Conservation (phyloP, 768 basidiomycete species). For the Grammothele lineata region DNA sequence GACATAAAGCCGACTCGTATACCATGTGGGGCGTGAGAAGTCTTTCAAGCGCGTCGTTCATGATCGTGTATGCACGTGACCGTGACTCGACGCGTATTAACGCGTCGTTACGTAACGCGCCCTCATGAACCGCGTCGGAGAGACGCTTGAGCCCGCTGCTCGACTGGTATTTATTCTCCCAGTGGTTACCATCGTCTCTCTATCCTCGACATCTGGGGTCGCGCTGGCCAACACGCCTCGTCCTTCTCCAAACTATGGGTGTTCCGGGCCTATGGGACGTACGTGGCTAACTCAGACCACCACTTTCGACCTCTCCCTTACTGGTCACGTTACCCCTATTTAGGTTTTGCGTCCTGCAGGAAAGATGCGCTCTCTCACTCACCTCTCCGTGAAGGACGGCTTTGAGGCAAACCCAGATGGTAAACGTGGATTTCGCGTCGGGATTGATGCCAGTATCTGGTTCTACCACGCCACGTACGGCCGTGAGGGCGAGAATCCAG, state of each 20-base stretch:
- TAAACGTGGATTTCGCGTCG: conserved; percentile 72
- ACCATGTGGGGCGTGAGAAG: too few relatives aligned
- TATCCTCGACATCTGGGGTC: too few relatives aligned
- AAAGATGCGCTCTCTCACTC: conserved; percentile 67
- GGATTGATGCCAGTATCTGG: conserved; percentile 84
- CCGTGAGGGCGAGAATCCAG: conserved; percentile 81
- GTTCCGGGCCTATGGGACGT: conserved; percentile 26
- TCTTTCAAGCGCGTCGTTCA: too few relatives aligned
- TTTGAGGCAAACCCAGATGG: conserved; percentile 63
- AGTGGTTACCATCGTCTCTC: too few relatives aligned
- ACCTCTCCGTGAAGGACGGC: conserved; percentile 71
- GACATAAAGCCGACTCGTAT: conserved; percentile 30
- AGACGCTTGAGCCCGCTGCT: too few relatives aligned
- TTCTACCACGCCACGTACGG: conserved; percentile 77
- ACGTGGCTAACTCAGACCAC: background rate
- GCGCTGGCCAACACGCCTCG: too few relatives aligned
- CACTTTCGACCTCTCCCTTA: background rate
- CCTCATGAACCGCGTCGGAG: too few relatives aligned
- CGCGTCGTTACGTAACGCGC: too few relatives aligned
- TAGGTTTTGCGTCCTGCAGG: conserved; percentile 71
- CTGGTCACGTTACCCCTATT: background rate
- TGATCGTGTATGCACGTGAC: too few relatives aligned
- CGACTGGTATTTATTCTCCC: too few relatives aligned
- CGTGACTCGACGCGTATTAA: too few relatives aligned
- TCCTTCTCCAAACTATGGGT: conserved; percentile 19